phyloP scores from a whole-genome alignment of 164 flowering plant species.

The Magnolia changhungtana region DNA sequence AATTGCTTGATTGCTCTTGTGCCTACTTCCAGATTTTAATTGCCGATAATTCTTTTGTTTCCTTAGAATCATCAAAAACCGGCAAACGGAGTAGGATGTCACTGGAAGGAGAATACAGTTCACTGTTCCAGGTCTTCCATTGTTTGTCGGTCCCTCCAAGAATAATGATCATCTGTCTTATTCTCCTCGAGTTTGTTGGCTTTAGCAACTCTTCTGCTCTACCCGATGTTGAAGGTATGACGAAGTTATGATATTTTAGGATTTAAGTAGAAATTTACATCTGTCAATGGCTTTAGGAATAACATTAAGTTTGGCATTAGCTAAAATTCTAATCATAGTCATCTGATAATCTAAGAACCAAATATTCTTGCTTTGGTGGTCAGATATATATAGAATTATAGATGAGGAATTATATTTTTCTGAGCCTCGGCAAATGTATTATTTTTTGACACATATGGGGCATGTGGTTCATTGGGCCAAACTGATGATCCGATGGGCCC shows the following conservation, averaged over 20 bases:
- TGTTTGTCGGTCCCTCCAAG: conserved; percentile 13
- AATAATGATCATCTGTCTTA: conserved; percentile 22
- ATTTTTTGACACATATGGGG: too few relatives aligned
- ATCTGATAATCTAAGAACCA: too few relatives aligned
- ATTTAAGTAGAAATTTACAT: background rate
- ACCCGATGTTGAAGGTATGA: conserved; percentile 55
- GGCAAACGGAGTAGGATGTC: conserved; percentile 11
- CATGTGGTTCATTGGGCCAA: too few relatives aligned
- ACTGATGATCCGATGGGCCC: too few relatives aligned
- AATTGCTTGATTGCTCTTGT: background rate
- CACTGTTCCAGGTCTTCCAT: conserved; percentile 12
- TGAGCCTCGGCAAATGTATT: too few relatives aligned
- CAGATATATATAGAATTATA: too few relatives aligned
- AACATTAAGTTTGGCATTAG: too few relatives aligned
- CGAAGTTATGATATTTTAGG: background rate
- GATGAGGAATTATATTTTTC: too few relatives aligned
- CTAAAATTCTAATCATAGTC: too few relatives aligned
- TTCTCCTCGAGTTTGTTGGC: conserved; percentile 22
- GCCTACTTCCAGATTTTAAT: background rate
- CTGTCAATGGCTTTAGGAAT: too few relatives aligned
- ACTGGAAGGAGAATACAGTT: conserved; percentile 7
- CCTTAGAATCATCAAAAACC: conserved; percentile 9
- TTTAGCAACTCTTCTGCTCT: conserved; percentile 26
- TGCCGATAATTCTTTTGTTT: background rate
- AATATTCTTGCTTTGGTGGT: too few relatives aligned